A percentile compares a stretch with the other conserved stretches of the same genome.
Conservation (phyloP, 495 filamentous ascomycete genomes). For the Trichoderma gamsii region DNA sequence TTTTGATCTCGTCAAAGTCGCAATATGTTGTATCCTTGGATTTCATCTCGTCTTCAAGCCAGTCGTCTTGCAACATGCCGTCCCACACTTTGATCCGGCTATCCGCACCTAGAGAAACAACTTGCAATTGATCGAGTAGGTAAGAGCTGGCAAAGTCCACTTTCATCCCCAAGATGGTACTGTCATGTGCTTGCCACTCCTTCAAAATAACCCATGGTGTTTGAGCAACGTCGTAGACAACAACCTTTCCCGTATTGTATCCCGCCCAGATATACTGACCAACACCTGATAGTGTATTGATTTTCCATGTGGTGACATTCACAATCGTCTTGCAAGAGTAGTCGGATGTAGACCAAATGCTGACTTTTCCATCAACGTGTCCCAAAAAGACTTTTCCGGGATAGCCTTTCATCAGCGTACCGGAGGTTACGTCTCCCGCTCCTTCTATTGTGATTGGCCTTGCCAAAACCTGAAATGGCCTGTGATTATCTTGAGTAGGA, state of each 20-base stretch:
- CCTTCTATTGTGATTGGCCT: slow-evolving; percentile 58
- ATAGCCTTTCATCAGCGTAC: slow-evolving; percentile 64
- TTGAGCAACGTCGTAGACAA: slow-evolving; percentile 77
- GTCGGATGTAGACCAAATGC: slow-evolving; percentile 72
- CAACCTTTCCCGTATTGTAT: slow-evolving; percentile 92
- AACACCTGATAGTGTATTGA: slow-evolving; percentile 78
- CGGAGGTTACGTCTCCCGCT: slow-evolving; percentile 83
- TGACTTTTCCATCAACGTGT: slow-evolving; percentile 89
- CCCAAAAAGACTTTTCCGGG: slow-evolving; percentile 84
- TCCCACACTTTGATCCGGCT: slow-evolving; percentile 86
- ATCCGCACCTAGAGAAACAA: slow-evolving; percentile 83
- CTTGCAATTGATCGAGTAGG: slow-evolving; percentile 77
- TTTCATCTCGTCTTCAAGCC: slow-evolving; percentile 86
- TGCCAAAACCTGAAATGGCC: slow-evolving; percentile 64
- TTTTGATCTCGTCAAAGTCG: slow-evolving; percentile 71
- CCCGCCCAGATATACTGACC: slow-evolving; percentile 87
- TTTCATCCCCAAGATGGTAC: slow-evolving; percentile 68
- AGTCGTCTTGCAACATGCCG: slow-evolving; percentile 87
- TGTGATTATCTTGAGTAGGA: slow-evolving; percentile 58
- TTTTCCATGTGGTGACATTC: slow-evolving; percentile 88
- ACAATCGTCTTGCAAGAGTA: slow-evolving; percentile 70
- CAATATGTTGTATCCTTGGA: slow-evolving; percentile 73
- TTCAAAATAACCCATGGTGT: slow-evolving; percentile 87
- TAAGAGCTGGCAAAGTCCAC: slow-evolving; percentile 80
- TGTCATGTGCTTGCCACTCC: slow-evolving; percentile 87